Conservation (phyloP, 768 basidiomycete genomes). For the Lentinula sp. region DNA sequence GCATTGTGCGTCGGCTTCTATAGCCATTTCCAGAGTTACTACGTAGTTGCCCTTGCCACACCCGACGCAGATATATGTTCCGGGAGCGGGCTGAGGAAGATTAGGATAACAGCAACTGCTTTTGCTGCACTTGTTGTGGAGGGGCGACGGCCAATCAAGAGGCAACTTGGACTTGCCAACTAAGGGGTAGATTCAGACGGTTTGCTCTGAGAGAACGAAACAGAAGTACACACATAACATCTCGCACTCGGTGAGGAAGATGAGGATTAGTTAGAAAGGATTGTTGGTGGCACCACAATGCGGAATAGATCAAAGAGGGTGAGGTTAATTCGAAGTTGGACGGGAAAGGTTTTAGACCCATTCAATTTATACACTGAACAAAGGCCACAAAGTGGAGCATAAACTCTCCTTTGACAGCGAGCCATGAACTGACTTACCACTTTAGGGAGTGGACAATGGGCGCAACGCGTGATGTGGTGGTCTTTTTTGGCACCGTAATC, state of each 20-base stretch:
- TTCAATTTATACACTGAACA: neutral
- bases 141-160: constrained; percentile 27
- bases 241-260: neutral
- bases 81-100: constrained; percentile 20
- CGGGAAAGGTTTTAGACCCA: neutral
- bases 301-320: too few relatives aligned
- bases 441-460: neutral
- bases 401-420: neutral
- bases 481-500: neutral
- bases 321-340: neutral
- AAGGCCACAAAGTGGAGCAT: neutral
- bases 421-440: neutral
- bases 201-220: neutral
- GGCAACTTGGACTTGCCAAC: constrained; percentile 14
- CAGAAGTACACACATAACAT: neutral
- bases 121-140: constrained; percentile 29
- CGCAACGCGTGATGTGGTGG: neutral
- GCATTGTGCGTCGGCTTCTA: neutral
- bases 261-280: neutral
- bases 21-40: neutral
- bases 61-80: constrained; percentile 20
- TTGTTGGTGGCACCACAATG: neutral
- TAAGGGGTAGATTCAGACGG: neutral
- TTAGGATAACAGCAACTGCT: constrained; percentile 25
- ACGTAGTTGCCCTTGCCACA: constrained; percentile 1